Base-by-base conservation (phyloP, 495 filamentous ascomycete species). In the Penicillium alfredii region DNA sequence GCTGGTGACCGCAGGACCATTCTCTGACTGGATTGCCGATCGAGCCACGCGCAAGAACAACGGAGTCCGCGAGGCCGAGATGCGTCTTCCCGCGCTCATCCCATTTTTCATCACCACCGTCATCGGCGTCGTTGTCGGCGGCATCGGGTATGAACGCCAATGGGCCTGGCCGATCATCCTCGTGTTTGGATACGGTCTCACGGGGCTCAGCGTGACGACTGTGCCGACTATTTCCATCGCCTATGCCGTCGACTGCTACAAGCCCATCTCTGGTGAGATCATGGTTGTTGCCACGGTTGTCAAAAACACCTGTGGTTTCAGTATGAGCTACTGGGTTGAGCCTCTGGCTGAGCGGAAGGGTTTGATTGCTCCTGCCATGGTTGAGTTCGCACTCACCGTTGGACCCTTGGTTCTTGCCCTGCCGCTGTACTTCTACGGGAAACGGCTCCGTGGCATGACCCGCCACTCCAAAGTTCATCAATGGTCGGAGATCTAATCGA, bases 11-110 rank as follows among this genome's bases (percentile, higher is more conserved):
- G 71, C 71, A 2, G 76, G 76, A 1, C 73, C 74, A 1, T 56
- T 74, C 3, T 68, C 62, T 11, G 76, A 80, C 42, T 69, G 60
- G 41, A 52, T 78, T 8, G 65, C 68, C 6, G 69, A 65, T n/a
- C 52, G 61, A n/a, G 55, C 67, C 3, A 79, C 76, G 0, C 45
- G 44, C 14, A 47, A 54, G 13, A 80, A 80, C 42, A 39, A 61
- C 18, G 78, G 74, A 7, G 74, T 82, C 44, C 71, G 78, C 15
- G 77, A 84, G 51, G 76, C 77, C 0, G 77, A 82, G 55, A 81
- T 82, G 80, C 63, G 79, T 2, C 57, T 82, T 4, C 72, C 69
- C 3, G 69, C 75, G 0, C 67, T 80, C 53, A 60, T 82, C 9
- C 75, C 73, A 8, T 74, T 71, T 38, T 60, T 74, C 7, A 35